Percentiles rank a stretch among this genome's conserved stretches.
Evolutionary conservation across 139 green algal species (phyloP).

Genomic region (Edaphochlamys debaryana): DNA sequence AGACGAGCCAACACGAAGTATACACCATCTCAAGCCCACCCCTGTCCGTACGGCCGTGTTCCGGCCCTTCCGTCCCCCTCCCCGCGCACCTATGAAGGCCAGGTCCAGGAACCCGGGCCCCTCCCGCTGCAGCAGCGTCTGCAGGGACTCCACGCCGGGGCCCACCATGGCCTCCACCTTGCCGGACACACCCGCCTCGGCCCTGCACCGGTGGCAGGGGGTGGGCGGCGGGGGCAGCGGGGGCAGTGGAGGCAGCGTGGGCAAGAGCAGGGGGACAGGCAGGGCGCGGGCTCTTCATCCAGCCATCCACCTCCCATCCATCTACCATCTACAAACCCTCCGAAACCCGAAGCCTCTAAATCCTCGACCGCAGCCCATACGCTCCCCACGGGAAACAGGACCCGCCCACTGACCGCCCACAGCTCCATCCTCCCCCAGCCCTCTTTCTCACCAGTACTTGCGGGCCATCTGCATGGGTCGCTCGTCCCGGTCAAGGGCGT

Average conservation of each 20-base stretch:
- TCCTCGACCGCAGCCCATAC: background rate
- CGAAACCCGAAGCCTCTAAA: too few species aligned
- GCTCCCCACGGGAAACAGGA: background rate
- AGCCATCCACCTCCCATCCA: background rate
- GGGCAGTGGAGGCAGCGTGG: background rate
- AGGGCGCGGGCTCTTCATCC: too few species aligned
- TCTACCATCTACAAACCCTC: too few species aligned
- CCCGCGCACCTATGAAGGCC: conserved; percentile 79
- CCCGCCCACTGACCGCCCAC: background rate
- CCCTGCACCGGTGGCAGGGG: too few species aligned
- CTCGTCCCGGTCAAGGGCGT: conserved; percentile 85
- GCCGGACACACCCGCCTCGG: background rate
- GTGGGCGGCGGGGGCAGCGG: too few species aligned
- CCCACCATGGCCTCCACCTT: conserved; percentile 55
- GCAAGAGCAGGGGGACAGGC: background rate
- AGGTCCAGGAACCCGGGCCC: conserved; percentile 80
- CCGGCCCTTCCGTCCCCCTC: too few species aligned
- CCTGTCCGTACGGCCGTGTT: too few species aligned
- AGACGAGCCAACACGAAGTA: background rate
- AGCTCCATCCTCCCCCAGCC: conserved; percentile 50
- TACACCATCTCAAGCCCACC: too few species aligned
- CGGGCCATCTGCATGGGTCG: conserved; percentile 74
- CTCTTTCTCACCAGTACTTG: conserved; percentile 68
- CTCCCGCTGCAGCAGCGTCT: conserved; percentile 51
- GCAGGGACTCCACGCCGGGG: conserved; percentile 55